Evolutionary conservation across 2,329 filamentous ascomycete genomes (phyloP).

Genomic region (Aureobasidium subglaciale): DNA sequence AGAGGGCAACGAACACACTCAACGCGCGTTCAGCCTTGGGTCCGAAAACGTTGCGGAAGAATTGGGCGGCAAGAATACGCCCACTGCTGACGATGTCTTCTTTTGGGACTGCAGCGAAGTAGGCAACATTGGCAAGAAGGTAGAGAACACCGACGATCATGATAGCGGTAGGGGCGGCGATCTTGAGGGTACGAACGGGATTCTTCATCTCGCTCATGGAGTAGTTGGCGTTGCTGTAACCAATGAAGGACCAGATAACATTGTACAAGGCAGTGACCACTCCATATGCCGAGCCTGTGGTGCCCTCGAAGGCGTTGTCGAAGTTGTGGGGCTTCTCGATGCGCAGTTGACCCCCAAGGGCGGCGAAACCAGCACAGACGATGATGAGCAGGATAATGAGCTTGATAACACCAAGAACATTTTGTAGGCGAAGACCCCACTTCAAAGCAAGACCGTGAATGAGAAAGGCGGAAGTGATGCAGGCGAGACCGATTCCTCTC

Average conservation of each 20-base stretch:
- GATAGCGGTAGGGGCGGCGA: constrained; percentile 52
- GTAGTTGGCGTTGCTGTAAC: constrained; percentile 61
- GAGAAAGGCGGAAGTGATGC: constrained; percentile 57
- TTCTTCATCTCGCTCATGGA: constrained; percentile 55
- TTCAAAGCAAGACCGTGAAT: constrained; percentile 58
- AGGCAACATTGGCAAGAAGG: constrained; percentile 41
- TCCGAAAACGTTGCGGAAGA: constrained; percentile 52
- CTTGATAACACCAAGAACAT: constrained; percentile 59
- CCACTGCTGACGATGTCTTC: constrained; percentile 40
- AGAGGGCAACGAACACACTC: constrained; percentile 60
- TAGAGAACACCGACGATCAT: constrained; percentile 51
- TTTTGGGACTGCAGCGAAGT: constrained; percentile 51
- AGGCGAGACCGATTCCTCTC: constrained; percentile 58
- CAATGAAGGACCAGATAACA: constrained; percentile 64
- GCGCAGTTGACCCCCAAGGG: constrained; percentile 45
- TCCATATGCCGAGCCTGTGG: constrained; percentile 58
- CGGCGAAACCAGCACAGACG: constrained; percentile 53
- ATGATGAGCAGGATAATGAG: constrained; percentile 60
- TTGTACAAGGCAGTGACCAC: constrained; percentile 66
- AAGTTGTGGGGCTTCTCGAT: constrained; percentile 59
- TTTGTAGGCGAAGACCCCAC: constrained; percentile 62
- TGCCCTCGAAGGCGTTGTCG: constrained; percentile 56
- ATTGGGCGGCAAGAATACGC: constrained; percentile 48
- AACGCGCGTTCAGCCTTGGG: constrained; percentile 49
- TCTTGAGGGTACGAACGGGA: constrained; percentile 50